Evolutionary conservation across 1,284 basidiomycete species (phyloP).

Genomic region (Laetiporus sulphureus): DNA sequence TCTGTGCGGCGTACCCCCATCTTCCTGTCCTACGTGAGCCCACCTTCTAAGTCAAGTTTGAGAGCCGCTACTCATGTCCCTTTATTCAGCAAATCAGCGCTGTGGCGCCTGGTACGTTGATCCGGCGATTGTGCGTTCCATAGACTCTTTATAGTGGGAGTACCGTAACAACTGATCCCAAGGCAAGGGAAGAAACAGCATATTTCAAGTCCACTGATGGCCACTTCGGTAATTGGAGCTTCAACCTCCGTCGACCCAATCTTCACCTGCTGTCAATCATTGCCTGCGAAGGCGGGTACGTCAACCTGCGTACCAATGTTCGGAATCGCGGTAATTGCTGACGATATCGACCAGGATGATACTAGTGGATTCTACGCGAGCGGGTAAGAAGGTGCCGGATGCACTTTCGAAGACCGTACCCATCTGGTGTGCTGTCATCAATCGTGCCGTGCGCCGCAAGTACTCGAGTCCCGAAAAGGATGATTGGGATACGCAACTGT

Average conservation of each 20-base stretch:
- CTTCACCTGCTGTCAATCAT: constrained; percentile 70
- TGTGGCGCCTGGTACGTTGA: constrained; percentile 95
- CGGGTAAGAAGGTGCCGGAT: constrained; percentile 93
- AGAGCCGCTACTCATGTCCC: constrained; percentile 4
- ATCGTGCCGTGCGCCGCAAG: constrained; percentile 48
- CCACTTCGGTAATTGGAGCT: constrained; percentile 83
- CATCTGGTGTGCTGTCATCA: constrained; percentile 93
- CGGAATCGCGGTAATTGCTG: neutral
- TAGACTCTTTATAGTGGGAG: no score
- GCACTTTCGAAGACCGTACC: constrained; percentile 93
- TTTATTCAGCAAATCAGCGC: constrained; percentile 77
- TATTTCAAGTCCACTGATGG: constrained; percentile 99
- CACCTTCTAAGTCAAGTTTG: constrained; percentile 1
- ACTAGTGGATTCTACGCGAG: constrained; percentile 88
- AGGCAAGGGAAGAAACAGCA: constrained; percentile 32
- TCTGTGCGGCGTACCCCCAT: constrained; percentile 48
- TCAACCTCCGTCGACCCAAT: constrained; percentile 84
- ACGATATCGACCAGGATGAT: constrained; percentile 50
- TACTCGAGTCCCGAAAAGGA: constrained; percentile 17
- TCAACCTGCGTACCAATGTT: neutral
- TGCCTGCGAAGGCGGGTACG: constrained; percentile 52
- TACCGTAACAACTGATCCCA: neutral
- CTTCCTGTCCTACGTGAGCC: constrained; percentile 63
- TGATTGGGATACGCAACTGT: constrained; percentile 49
- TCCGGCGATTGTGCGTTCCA: constrained; percentile 48